Evolutionary conservation across 2,329 filamentous ascomycete genomes (phyloP).

Genomic region (Neonectria ditissima): DNA sequence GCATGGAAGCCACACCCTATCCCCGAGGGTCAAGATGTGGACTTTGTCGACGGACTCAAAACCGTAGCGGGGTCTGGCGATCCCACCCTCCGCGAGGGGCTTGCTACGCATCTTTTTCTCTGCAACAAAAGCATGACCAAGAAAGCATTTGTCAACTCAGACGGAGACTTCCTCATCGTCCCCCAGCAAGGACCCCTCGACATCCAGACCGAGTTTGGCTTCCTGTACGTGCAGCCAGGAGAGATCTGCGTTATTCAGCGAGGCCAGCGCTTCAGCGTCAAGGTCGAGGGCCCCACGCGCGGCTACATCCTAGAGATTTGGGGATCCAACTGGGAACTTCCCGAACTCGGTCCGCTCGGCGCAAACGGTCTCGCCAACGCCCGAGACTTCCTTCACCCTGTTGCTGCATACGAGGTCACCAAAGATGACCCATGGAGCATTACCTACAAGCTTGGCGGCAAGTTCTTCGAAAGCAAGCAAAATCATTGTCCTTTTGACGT

Average conservation of each 20-base stretch:
- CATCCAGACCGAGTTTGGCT: conserved; percentile 76
- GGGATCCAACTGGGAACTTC: conserved; percentile 72
- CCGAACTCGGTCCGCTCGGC: conserved; percentile 75
- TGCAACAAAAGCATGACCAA: conserved; percentile 59
- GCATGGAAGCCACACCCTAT: conserved; percentile 32
- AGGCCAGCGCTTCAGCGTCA: conserved; percentile 62
- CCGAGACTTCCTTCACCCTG: conserved; percentile 72
- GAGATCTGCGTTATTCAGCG: conserved; percentile 75
- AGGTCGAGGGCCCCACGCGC: conserved; percentile 65
- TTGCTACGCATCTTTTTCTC: conserved; percentile 61
- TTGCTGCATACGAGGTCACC: conserved; percentile 65
- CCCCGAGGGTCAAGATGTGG: conserved; percentile 45
- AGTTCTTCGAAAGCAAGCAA: conserved; percentile 70
- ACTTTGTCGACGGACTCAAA: conserved; percentile 60
- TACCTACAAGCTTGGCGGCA: conserved; percentile 71
- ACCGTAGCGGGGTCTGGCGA: conserved; percentile 62
- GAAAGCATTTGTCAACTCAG: conserved; percentile 64
- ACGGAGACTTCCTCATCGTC: conserved; percentile 75
- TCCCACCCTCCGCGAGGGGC: conserved; percentile 58
- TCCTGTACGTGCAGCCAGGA: conserved; percentile 71
- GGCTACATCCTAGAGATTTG: conserved; percentile 77
- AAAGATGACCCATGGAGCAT: conserved; percentile 66
- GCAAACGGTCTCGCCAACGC: conserved; percentile 74
- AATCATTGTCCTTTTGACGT: conserved; percentile 76
- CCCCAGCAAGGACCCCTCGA: conserved; percentile 74